phyloP scores from a whole-genome alignment of 176 grass and related monocot species.

The Secale cereale region DNA sequence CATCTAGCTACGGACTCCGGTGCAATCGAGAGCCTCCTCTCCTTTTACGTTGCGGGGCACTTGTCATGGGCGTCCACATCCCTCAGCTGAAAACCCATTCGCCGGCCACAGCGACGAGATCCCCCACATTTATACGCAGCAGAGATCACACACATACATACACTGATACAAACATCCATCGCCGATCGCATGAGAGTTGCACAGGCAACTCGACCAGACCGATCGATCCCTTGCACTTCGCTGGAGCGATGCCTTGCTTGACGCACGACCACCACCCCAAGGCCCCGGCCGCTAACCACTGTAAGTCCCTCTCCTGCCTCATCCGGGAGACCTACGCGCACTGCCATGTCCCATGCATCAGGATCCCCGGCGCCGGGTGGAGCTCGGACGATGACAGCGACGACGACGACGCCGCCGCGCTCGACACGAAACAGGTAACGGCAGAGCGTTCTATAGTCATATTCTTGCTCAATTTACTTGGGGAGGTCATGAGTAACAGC shows the following conservation, averaged over 20 bases:
- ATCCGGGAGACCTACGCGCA: constrained; percentile 62
- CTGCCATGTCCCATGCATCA: constrained; percentile 69
- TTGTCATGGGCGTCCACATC: constrained; percentile 85
- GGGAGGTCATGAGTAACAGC: not conserved
- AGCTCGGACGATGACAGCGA: constrained; percentile 60
- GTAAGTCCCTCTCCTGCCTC: constrained; percentile 60
- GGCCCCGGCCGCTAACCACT: constrained; percentile 35
- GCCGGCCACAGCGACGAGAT: not conserved
- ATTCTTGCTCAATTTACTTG: not conserved
- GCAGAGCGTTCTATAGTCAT: not conserved
- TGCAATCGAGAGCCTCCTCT: constrained; percentile 16
- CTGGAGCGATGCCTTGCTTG: constrained; percentile 51
- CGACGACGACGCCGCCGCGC: constrained; percentile 31
- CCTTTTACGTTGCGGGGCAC: constrained; percentile 47
- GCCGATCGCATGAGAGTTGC: constrained; percentile 16
- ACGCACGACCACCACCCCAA: constrained; percentile 44
- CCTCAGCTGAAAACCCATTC: constrained; percentile 20
- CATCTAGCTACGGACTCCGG: not conserved
- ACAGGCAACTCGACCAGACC: not conserved
- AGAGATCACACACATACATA: not conserved
- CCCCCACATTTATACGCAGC: constrained; percentile 35
- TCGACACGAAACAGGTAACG: constrained; percentile 52
- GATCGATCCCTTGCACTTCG: not conserved
- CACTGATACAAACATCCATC: not conserved
- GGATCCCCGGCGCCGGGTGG: constrained; percentile 44